These are phyloP conservation scores for Begonia loranthoides DNA, from an alignment of 306 rosid species.

Conservation along the genomic window DNA sequence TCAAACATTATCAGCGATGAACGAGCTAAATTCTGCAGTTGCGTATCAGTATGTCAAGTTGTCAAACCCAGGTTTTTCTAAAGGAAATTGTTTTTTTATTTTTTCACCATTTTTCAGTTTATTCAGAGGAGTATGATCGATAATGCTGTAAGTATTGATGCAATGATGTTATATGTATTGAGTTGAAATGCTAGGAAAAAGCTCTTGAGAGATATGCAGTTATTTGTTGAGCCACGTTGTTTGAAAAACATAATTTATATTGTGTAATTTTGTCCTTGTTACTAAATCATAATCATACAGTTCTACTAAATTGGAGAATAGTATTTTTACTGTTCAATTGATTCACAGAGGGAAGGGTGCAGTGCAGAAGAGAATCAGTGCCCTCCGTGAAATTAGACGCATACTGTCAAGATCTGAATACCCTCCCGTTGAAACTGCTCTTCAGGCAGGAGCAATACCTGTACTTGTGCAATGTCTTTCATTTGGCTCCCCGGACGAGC, in stretches of 20 bases:
- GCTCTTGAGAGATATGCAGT: no score
- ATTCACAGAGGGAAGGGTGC: slow-evolving; percentile 84
- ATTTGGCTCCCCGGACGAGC: slow-evolving; percentile 93
- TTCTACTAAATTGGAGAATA: no score
- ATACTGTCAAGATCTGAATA: slow-evolving; percentile 71
- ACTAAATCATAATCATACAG: no score
- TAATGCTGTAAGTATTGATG: no score
- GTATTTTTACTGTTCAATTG: neutral
- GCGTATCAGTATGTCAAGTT: slow-evolving; percentile 49
- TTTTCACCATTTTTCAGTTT: neutral
- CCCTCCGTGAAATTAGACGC: slow-evolving; percentile 76
- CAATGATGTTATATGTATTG: no score
- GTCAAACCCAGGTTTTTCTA: no score
- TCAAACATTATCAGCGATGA: slow-evolving; percentile 65
- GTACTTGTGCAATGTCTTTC: slow-evolving; percentile 78
- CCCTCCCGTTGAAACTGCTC: slow-evolving; percentile 83
- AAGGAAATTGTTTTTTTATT: slow-evolving; percentile 4
- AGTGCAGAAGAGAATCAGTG: slow-evolving; percentile 54
- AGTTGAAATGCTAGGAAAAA: no score
- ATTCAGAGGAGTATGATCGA: no score
- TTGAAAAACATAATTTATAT: no score
- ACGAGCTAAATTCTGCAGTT: slow-evolving; percentile 52
- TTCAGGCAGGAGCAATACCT: slow-evolving; percentile 69
- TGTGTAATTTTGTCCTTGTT: no score
- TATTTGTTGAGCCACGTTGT: no score